Percentiles rank a stretch among this genome's conserved stretches.
Conservation (phyloP, 2,329 filamentous ascomycete genomes). For the Penicillium crustosum region DNA sequence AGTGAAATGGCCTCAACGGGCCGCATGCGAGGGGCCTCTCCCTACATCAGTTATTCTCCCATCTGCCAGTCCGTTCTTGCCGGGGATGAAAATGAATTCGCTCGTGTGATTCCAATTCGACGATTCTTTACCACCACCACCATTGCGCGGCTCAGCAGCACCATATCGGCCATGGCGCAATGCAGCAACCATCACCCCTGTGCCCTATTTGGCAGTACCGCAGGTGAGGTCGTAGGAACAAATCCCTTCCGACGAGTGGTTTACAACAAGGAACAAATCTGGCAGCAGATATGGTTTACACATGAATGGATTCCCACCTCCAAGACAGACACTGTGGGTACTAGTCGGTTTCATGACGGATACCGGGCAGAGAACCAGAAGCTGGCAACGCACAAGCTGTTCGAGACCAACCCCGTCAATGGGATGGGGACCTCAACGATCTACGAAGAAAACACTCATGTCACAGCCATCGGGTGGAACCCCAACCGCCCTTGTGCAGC, state of each 20-base stretch:
- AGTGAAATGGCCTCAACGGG: slow-evolving; percentile 47
- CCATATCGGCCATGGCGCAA: slow-evolving; percentile 35
- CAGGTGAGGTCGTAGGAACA: slow-evolving; percentile 52
- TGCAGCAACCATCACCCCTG: slow-evolving; percentile 52
- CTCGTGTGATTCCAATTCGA: slow-evolving; percentile 51
- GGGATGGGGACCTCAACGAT: slow-evolving; percentile 45
- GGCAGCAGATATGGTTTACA: slow-evolving; percentile 57
- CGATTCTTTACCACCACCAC: slow-evolving; percentile 54
- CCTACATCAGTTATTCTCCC: slow-evolving; percentile 56
- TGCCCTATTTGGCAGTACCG: slow-evolving; percentile 53
- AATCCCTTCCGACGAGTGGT: slow-evolving; percentile 55
- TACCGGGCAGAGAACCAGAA: slow-evolving; percentile 43
- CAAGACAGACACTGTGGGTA: slow-evolving; percentile 31
- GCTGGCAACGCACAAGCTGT: slow-evolving; percentile 32
- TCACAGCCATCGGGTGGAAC: slow-evolving; percentile 67
- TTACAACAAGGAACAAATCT: slow-evolving; percentile 52
- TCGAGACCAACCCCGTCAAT: slow-evolving; percentile 34
- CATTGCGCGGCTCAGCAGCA: slow-evolving; percentile 48
- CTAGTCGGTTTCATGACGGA: slow-evolving; percentile 47
- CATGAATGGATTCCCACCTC: slow-evolving; percentile 54
- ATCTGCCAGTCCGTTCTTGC: slow-evolving; percentile 54
- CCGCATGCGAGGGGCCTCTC: slow-evolving; percentile 52
- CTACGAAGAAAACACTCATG: slow-evolving; percentile 62
- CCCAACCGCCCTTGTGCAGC: slow-evolving; percentile 64
- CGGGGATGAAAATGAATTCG: slow-evolving; percentile 55